Evolutionary conservation across 2,329 filamentous ascomycete genomes (phyloP).

Genomic region (Fusarium sp.): DNA sequence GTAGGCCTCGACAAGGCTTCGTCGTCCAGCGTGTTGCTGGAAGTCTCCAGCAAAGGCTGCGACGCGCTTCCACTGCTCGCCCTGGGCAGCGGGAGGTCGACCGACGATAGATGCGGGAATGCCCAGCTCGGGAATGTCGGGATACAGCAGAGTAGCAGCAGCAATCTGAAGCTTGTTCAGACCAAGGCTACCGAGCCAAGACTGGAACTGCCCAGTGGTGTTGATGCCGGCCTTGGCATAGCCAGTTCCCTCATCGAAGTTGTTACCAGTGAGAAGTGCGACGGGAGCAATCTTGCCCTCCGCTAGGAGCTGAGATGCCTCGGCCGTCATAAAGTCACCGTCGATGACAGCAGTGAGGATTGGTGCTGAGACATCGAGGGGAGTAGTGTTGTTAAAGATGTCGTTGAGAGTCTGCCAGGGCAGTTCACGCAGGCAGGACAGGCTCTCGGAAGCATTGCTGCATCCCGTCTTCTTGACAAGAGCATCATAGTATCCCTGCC

Average conservation of each 20-base stretch:
- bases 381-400: constrained; percentile 44
- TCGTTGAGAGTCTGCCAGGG: constrained; percentile 47
- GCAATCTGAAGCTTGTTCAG: constrained; percentile 44
- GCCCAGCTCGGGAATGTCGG: constrained; percentile 59
- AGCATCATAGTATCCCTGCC: constrained; percentile 48
- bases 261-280: constrained; percentile 70
- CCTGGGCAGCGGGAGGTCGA: constrained; percentile 48
- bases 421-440: constrained; percentile 49
- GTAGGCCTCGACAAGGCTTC: constrained; percentile 64
- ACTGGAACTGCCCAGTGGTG: constrained; percentile 62
- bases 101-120: constrained; percentile 57
- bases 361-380: constrained; percentile 29
- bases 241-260: constrained; percentile 71
- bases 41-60: constrained; percentile 66
- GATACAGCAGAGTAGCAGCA: constrained; percentile 57
- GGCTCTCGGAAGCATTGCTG: constrained; percentile 32
- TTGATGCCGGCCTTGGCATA: constrained; percentile 66
- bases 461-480: constrained; percentile 45
- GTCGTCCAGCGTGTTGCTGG: constrained; percentile 65
- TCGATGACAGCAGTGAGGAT: constrained; percentile 47
- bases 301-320: constrained; percentile 63
- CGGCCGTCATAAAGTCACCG: constrained; percentile 54
- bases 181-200: constrained; percentile 34
- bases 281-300: constrained; percentile 71
- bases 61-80: constrained; percentile 64